A percentile compares a stretch with the other conserved stretches of the same genome.
These are phyloP conservation scores for Haplosporangium sp. DNA, from an alignment of 371 early-diverging fungal genomes.

Conservation along the genomic window DNA sequence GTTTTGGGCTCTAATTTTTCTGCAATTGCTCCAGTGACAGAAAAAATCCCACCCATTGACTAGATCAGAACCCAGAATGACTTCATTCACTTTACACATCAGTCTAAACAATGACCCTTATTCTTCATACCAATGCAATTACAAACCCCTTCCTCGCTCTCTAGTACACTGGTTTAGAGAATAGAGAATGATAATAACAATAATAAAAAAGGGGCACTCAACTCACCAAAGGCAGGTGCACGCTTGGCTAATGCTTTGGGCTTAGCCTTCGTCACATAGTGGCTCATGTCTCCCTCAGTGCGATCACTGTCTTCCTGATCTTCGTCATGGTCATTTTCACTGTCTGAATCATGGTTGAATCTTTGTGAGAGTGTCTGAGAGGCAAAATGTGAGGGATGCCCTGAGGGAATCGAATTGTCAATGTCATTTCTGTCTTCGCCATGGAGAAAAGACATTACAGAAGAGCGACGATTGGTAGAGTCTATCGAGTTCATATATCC, in stretches of 20 bases:
- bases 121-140: not conserved
- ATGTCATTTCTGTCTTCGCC: slow-evolving; percentile 10
- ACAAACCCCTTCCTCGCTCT: too few relatives aligned
- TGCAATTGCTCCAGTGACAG: not conserved
- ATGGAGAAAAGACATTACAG: not conserved
- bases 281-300: slow-evolving; percentile 35
- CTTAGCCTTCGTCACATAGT: slow-evolving; percentile 13
- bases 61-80: slow-evolving; percentile 10
- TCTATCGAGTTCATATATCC: slow-evolving; percentile 7
- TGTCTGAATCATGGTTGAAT: slow-evolving; percentile 43
- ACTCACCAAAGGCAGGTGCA: slow-evolving; percentile 23
- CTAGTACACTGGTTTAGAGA: not conserved
- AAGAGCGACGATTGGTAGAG: not conserved
- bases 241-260: slow-evolving; percentile 24
- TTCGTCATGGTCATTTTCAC: slow-evolving; percentile 36
- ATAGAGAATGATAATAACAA: not conserved
- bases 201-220: not conserved
- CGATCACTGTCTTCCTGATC: slow-evolving; percentile 53
- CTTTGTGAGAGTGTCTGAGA: slow-evolving; percentile 31
- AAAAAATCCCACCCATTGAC: not conserved
- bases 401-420: slow-evolving; percentile 12
- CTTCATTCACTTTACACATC: not conserved
- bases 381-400: slow-evolving; percentile 24
- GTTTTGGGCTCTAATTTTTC: slow-evolving; percentile 2
- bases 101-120: not conserved